Conservation (phyloP, 371 early-diverging fungal species). For the Mortierella sp. region DNA sequence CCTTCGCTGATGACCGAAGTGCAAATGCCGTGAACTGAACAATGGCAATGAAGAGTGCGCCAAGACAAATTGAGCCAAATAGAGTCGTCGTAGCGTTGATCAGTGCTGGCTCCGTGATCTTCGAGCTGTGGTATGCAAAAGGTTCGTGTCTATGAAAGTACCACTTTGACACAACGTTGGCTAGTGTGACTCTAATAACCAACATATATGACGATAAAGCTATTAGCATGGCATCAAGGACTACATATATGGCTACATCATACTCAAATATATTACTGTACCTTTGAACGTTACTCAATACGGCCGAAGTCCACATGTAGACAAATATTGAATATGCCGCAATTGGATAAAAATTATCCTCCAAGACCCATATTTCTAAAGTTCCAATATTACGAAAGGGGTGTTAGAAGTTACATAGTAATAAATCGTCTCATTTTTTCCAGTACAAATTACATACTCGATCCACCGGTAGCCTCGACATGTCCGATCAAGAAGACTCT, state of each 20-base stretch:
- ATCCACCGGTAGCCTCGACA: conserved; percentile 28
- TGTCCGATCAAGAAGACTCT: conserved; percentile 76
- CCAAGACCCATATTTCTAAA: conserved; percentile 62
- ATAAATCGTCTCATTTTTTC: neutral
- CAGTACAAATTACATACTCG: conserved; percentile 13
- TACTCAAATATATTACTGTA: conserved; percentile 22
- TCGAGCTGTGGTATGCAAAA: conserved; percentile 56
- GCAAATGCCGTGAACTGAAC: conserved; percentile 68
- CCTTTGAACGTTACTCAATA: conserved; percentile 79
- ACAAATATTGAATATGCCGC: conserved; percentile 73
- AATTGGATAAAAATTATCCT: conserved; percentile 65
- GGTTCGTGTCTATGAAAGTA: conserved; percentile 75
- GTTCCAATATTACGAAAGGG: neutral
- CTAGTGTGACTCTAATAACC: conserved; percentile 51
- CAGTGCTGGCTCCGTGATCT: conserved; percentile 62
- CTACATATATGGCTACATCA: too few species aligned
- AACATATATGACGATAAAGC: neutral
- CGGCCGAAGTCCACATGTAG: conserved; percentile 81
- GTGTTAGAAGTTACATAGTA: neutral
- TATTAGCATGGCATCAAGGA: neutral
- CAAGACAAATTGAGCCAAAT: conserved; percentile 80
- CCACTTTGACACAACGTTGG: conserved; percentile 84
- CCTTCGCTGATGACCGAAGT: conserved; percentile 63
- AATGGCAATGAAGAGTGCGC: conserved; percentile 73
- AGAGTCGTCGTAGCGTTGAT: conserved; percentile 69